Evolutionary conservation across 495 filamentous ascomycete species (phyloP).

Genomic region (Neurospora sp.): DNA sequence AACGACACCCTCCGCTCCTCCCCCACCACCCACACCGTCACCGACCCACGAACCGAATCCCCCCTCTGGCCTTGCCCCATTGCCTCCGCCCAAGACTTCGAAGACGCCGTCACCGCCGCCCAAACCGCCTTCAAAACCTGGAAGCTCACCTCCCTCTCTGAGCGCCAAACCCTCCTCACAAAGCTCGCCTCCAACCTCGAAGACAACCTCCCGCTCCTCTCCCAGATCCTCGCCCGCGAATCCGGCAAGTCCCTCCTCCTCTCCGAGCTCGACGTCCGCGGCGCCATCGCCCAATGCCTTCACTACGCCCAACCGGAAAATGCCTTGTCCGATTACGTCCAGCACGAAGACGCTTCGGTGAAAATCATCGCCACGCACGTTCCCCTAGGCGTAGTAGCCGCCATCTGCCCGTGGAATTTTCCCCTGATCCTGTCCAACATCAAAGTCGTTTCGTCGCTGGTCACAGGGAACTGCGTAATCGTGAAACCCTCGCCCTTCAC

Average conservation of each 20-base stretch:
- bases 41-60: constrained; percentile 39
- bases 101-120: constrained; percentile 39
- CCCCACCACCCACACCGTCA: constrained; percentile 26
- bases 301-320: neutral
- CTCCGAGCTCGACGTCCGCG: constrained; percentile 17
- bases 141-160: constrained; percentile 29
- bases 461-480: constrained; percentile 54
- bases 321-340: constrained; percentile 15
- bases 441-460: constrained; percentile 45
- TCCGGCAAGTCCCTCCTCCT: neutral
- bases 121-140: constrained; percentile 36
- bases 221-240: constrained; percentile 22
- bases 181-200: constrained; percentile 38
- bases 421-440: constrained; percentile 45
- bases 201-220: constrained; percentile 24
- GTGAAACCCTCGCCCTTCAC: constrained; percentile 57
- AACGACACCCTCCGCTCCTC: constrained; percentile 31
- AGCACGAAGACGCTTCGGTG: constrained; percentile 33
- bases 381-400: constrained; percentile 45
- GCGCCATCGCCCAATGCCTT: constrained; percentile 15
- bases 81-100: constrained; percentile 35
- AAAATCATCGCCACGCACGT: constrained; percentile 40
- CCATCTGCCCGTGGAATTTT: constrained; percentile 58
- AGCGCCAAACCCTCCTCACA: constrained; percentile 45
- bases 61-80: constrained; percentile 36